Conservation (phyloP, 2,329 filamentous ascomycete species). For the Talaromyces rugulosus region DNA sequence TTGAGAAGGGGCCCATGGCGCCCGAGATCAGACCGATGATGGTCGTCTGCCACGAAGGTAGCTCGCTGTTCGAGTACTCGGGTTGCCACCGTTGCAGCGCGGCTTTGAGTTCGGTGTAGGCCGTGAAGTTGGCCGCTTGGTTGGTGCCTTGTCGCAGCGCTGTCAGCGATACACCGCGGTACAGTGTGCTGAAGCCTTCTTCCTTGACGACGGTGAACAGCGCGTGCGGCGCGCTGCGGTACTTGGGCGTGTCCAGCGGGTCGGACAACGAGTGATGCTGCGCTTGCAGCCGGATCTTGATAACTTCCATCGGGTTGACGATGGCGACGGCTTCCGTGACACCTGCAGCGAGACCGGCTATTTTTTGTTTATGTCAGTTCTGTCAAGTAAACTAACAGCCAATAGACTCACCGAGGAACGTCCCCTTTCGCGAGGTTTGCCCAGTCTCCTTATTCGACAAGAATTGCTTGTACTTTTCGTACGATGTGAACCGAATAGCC, state of each 20-base stretch:
- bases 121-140: slow-evolving; percentile 98
- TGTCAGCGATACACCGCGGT: slow-evolving; percentile 89
- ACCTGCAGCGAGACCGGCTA: slow-evolving; percentile 84
- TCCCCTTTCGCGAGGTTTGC: slow-evolving; percentile 64
- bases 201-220: slow-evolving; percentile 86
- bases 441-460: slow-evolving; percentile 67
- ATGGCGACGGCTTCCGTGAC: slow-evolving; percentile 95
- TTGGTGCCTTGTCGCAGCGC: slow-evolving; percentile 93
- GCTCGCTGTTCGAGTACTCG: slow-evolving; percentile 57
- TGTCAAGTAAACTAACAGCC: slow-evolving; percentile 36
- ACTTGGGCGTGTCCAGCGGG: slow-evolving; percentile 92
- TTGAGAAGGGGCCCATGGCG: slow-evolving; percentile 92
- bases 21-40: slow-evolving; percentile 85
- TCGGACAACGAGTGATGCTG: slow-evolving; percentile 98
- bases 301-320: slow-evolving; percentile 97
- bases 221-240: slow-evolving; percentile 83
- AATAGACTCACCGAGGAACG: slow-evolving; percentile 59
- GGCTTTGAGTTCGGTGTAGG: slow-evolving; percentile 90
- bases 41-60: slow-evolving; percentile 88
- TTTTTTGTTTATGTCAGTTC: not conserved
- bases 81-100: slow-evolving; percentile 69
- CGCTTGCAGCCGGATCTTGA: slow-evolving; percentile 97
- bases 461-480: slow-evolving; percentile 88
- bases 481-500: slow-evolving; percentile 97
- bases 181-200: slow-evolving; percentile 82